Base-by-base conservation (phyloP, 352 stramenopile genomes). In the Phytophthora kernoviae region DNA sequence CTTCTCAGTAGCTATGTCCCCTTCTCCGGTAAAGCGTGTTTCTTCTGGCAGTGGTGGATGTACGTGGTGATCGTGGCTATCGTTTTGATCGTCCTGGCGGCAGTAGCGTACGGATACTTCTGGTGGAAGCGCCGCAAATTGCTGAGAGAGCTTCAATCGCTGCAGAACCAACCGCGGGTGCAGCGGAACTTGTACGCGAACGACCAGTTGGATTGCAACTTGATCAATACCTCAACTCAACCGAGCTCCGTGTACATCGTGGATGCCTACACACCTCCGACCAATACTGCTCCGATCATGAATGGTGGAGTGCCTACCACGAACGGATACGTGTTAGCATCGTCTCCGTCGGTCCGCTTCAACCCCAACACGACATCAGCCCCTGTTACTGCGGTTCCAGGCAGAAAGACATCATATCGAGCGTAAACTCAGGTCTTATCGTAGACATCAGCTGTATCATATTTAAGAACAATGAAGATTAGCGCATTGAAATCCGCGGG, bases 21-120 rank as follows among this genome's bases (percentile, higher is more conserved):
- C 4, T 83, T 89, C 58, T 75, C 73, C 10, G 62, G 70, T 60
- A 90, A 88, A 46, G 71, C 77, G 14, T 95, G 86, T 73, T 93
- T 84, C 79, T 92, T 91, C 63, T 95, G 86, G 86, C 69, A 86
- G 45, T 95, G 86, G 86, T 95, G 86, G 86, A 93, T 91, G 81
- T 93, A 95, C 57, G 67, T 95, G 22, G 75, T 95, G 5, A 57
- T 95, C 22, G 83, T 75, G 9, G 71, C 72, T 12, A 51, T 77
- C 30, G 64, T 79, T 14, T 42, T 93, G 27, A 88, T 93, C 50
- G 1, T 84, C 15, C 20, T 91, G 12, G 87, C 77, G 22, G 41
- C 65, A 18, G 56, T 65, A 24, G 75, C 79, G 18, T 65, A 91
- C 39, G 54, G 62, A 4, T 93, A 79, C 48, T 70, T 88, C 26